Base-by-base conservation (phyloP, 2,329 filamentous ascomycete species). In the Cadophora luteo-olivacea region DNA sequence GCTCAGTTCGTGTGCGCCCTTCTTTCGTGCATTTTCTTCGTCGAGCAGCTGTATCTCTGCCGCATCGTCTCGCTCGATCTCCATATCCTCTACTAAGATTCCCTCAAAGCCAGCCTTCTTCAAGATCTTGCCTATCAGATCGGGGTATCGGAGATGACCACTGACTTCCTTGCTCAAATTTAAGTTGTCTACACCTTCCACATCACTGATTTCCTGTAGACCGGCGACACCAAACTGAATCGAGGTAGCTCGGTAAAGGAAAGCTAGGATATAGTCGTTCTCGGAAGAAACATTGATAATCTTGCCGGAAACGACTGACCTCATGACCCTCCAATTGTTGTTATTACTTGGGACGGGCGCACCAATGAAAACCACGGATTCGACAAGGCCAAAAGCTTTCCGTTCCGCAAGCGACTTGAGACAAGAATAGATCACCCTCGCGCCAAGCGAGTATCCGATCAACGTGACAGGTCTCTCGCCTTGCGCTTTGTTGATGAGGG, bases 251-350 rank as follows among this genome's bases (percentile, higher is more conserved):
- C 95, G 90, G 78, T 95, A 97, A 49, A 97, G 83, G 78, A 97
- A 97, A 0, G 89, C 94, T 2, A 98, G 88, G 29, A 97, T 89
- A 72, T 93, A 94, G 78, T 98, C 95, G 58, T 93, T 92, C 63
- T 91, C 89, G 0, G 92, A 97, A 78, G 91, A 97, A 3, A 96
- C 93, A 74, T 97, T 98, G 76, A 97, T 86, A n/a, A 97, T 84
- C 25, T 94, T 88, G 0, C 94, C 94, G 51, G 89, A 86, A 4
- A 97, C 93, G 2, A 95, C 92, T 68, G 88, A 91, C 71, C 92
- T 89, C 76, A 97, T 86, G 6, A 88, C 85, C 33, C 91, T 84
- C 94, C 95, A 97, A 64, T 92, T 89, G 8, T 85, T 84, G 1
- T 85, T 85, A 25, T 91, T 86, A 1, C 91, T 89, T 0, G 94